Base-by-base conservation (phyloP, 345 rosid genomes). In the Cardamine chenopodiifolia region DNA sequence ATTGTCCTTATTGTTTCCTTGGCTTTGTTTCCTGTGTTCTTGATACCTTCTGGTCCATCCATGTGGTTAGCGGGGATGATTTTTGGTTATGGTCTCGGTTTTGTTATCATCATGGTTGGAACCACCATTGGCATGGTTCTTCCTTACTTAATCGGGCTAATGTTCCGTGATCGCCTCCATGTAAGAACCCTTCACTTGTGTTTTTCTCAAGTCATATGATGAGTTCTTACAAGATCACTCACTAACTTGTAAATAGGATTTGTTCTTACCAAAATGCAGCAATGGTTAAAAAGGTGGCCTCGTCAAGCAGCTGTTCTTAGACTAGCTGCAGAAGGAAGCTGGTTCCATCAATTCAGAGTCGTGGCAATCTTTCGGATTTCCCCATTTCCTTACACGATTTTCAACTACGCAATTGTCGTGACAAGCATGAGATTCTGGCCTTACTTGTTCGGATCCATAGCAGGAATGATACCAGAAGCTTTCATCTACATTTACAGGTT, bases 11-110 rank as follows among this genome's bases (percentile, higher is more conserved):
- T 89, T 72, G 86, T 89, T 64, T 95, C 98, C 45, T 83, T 95
- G 72, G 98, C 99, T 25, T 62, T 92, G 81, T 89, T 95, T 77
- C 99, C 99, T 55, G 98, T 92, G 56, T 82, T 95, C 70, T 78
- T 95, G 75, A 89, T 95, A 55, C 99, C 99, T 83, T 95, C 99
- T 3, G 99, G 97, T 55, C 99, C 99, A 45, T 95, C 99, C 50
- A 95, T 95, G 99, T 95, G 98, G 99, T 78, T 95, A 81, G 94
- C 97, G 78, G 99, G 99, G 23, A 95, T 95, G 99, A 90, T 92
- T 61, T 95, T 92, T 19, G 98, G 99, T 45, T 95, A 95, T 57
- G 96, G 94, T 66, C 81, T 90, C 17, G 99, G 99, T 32, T 95
- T 95, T 32, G 71, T 88, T 45, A 95, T 95, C 12, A 95, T 95